These are phyloP conservation scores for Aspergillus sp. DNA, from an alignment of 2,329 filamentous ascomycete genomes.

Conservation along the genomic window DNA sequence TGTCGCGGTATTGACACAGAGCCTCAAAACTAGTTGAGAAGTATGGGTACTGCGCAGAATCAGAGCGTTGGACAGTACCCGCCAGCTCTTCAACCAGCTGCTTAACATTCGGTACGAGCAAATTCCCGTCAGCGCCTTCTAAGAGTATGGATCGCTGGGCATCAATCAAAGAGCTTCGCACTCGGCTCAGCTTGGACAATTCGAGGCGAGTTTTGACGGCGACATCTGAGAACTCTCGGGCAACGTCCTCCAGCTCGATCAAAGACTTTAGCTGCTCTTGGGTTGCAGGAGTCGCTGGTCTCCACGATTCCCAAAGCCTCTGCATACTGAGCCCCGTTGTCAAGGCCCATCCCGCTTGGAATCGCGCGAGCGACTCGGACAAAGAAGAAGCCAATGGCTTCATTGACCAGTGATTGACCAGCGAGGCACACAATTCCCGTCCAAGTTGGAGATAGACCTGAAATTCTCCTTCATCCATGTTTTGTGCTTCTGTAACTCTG, in stretches of 20 bases:
- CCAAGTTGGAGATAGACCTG: slow-evolving; percentile 44
- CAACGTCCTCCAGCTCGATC: slow-evolving; percentile 27
- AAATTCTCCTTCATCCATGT: slow-evolving; percentile 45
- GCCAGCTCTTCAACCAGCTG: slow-evolving; percentile 29
- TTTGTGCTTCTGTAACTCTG: slow-evolving; percentile 28
- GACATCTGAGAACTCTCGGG: slow-evolving; percentile 28
- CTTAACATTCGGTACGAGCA: slow-evolving; percentile 28
- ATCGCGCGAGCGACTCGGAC: slow-evolving; percentile 40
- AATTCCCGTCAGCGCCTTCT: slow-evolving; percentile 26
- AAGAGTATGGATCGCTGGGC: slow-evolving; percentile 29
- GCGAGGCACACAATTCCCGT: slow-evolving; percentile 24
- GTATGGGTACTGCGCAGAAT: slow-evolving; percentile 28
- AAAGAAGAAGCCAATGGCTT: slow-evolving; percentile 19
- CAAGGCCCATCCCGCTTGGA: slow-evolving; percentile 61
- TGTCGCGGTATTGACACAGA: slow-evolving; percentile 38
- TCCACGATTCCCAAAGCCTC: slow-evolving; percentile 61
- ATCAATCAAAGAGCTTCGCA: slow-evolving; percentile 30
- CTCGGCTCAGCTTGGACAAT: slow-evolving; percentile 25
- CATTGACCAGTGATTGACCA: slow-evolving; percentile 17
- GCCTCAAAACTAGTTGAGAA: slow-evolving; percentile 39
- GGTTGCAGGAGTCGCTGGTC: slow-evolving; percentile 46
- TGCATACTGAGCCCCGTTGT: slow-evolving; percentile 74
- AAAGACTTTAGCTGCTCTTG: slow-evolving; percentile 24
- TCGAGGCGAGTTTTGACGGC: slow-evolving; percentile 28
- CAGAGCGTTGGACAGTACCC: slow-evolving; percentile 20